Conservation (phyloP, 306 rosid species). For the Hippophae gyantsensis region DNA sequence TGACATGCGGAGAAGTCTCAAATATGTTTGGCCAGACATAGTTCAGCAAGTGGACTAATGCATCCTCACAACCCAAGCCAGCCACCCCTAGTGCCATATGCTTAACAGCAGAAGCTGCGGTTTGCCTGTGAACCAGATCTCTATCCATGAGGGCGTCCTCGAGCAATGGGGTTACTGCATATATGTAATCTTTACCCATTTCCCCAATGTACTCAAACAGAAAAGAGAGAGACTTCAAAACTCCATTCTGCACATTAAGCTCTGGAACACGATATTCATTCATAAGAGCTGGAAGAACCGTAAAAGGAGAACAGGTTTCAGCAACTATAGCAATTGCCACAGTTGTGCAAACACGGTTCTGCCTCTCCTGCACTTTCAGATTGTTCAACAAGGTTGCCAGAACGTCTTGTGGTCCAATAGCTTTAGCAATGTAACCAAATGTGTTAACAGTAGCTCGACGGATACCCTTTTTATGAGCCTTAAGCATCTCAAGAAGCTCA, state of each 20-base stretch:
- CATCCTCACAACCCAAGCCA: conserved; percentile 95
- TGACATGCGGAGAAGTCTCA: conserved; percentile 92
- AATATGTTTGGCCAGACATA: conserved; percentile 93
- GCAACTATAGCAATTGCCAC: conserved; percentile 94
- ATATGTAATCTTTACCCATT: conserved; percentile 96
- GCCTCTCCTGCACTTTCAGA: conserved; percentile 91
- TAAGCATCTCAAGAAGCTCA: conserved; percentile 97
- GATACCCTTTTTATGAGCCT: conserved; percentile 93
- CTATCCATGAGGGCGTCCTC: conserved; percentile 97
- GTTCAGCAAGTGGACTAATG: conserved; percentile 69
- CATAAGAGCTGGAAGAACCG: conserved; percentile 90
- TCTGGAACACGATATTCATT: conserved; percentile 94
- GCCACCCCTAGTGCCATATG: conserved; percentile 99
- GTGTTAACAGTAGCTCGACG: conserved; percentile 89
- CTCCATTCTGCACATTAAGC: conserved; percentile 93
- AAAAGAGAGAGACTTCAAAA: conserved; percentile 83
- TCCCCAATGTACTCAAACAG: conserved; percentile 94
- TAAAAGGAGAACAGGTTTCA: conserved; percentile 91
- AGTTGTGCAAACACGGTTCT: conserved; percentile 94
- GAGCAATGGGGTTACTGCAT: conserved; percentile 88
- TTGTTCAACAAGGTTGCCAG: conserved; percentile 75
- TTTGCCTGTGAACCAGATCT: conserved; percentile 92
- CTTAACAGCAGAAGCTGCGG: conserved; percentile 96
- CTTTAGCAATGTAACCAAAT: conserved; percentile 85
- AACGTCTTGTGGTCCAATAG: conserved; percentile 94